phyloP scores from a whole-genome alignment of 1,284 basidiomycete genomes.

The Cryptococcus sp. region DNA sequence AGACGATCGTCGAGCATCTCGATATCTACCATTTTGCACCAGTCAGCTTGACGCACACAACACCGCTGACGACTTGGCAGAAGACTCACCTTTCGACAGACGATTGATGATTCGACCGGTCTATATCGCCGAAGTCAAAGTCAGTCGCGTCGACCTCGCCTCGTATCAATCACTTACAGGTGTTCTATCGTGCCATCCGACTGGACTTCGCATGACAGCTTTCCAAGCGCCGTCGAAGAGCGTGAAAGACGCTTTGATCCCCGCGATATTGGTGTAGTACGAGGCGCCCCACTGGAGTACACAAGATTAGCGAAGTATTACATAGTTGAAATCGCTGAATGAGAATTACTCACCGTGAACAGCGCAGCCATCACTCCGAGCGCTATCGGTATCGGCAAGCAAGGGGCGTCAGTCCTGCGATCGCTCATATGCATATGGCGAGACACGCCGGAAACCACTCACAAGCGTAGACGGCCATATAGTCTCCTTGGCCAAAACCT shows the following conservation, averaged over 20 bases:
- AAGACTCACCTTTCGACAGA: slow-evolving; percentile 56
- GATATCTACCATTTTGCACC: slow-evolving; percentile 23
- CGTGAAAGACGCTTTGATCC: slow-evolving; percentile 30
- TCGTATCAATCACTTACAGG: slow-evolving; percentile 20
- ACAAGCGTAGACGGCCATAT: slow-evolving; percentile 30
- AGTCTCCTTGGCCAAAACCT: slow-evolving; percentile 25
- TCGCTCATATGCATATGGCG: not conserved
- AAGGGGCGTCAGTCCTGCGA: not conserved
- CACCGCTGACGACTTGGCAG: not conserved
- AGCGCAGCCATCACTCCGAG: slow-evolving; percentile 13
- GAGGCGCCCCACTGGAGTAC: slow-evolving; percentile 16
- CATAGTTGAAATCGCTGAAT: not conserved
- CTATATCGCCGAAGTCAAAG: not conserved
- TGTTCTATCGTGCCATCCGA: slow-evolving; percentile 36
- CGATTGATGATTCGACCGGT: slow-evolving; percentile 65
- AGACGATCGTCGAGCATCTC: slow-evolving; percentile 36
- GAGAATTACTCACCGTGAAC: slow-evolving; percentile 10
- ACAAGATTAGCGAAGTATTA: not conserved
- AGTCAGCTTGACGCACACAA: not conserved
- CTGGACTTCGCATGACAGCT: slow-evolving; percentile 33
- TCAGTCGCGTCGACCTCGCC: not conserved
- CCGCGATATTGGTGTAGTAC: slow-evolving; percentile 27
- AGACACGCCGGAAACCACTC: not conserved
- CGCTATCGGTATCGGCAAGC: slow-evolving; percentile 2
- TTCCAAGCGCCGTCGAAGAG: slow-evolving; percentile 33